Evolutionary conservation across 2,329 filamentous ascomycete genomes (phyloP).

Genomic region (Thelonectria blattea): DNA sequence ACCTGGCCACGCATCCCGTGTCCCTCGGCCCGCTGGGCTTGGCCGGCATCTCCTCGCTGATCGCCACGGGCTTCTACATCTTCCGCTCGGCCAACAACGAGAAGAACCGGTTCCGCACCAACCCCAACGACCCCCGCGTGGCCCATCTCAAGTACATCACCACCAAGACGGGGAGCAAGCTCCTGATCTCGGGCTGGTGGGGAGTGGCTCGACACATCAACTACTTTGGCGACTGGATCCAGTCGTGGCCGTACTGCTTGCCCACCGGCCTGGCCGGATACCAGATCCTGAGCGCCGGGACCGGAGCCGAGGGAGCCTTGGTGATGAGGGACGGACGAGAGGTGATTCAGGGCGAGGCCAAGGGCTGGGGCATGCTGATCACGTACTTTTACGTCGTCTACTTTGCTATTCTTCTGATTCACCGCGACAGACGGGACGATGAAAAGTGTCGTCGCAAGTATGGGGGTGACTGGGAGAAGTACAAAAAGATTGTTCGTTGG

Average conservation of each 20-base stretch:
- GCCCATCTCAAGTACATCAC: constrained; percentile 84
- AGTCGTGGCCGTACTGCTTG: constrained; percentile 88
- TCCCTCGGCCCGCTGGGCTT: constrained; percentile 75
- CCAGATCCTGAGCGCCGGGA: constrained; percentile 65
- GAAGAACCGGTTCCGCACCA: constrained; percentile 92
- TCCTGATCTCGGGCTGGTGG: constrained; percentile 92
- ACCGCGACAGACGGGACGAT: constrained; percentile 86
- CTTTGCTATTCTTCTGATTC: constrained; percentile 84
- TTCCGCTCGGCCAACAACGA: constrained; percentile 94
- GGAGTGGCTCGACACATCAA: constrained; percentile 91
- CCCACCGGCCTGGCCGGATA: constrained; percentile 88
- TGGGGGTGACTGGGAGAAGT: constrained; percentile 88
- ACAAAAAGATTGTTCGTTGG: constrained; percentile 81
- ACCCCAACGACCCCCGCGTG: constrained; percentile 81
- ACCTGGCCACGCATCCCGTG: constrained; percentile 81
- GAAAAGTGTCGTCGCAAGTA: constrained; percentile 93
- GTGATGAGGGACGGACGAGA: constrained; percentile 66
- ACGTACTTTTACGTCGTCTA: constrained; percentile 96
- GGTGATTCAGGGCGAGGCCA: constrained; percentile 73
- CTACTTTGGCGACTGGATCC: constrained; percentile 93
- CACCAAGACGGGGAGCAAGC: constrained; percentile 80
- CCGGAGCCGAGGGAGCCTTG: constrained; percentile 57
- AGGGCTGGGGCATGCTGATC: constrained; percentile 83
- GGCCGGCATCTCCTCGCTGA: constrained; percentile 68
- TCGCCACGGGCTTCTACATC: constrained; percentile 80